Evolutionary conservation across 768 basidiomycete species (phyloP).

Genomic region (Saitozyma podzolica): DNA sequence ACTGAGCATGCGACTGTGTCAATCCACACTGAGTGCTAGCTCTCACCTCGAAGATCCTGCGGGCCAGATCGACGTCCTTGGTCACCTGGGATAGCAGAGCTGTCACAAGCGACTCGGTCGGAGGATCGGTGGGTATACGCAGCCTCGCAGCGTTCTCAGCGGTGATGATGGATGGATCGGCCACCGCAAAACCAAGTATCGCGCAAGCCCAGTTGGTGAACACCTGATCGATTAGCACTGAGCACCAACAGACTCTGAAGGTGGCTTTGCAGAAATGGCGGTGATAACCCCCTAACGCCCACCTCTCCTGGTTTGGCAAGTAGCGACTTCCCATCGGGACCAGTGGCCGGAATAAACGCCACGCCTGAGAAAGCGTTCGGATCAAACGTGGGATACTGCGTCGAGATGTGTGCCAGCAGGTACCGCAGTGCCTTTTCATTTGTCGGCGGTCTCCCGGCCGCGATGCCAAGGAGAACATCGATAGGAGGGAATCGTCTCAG

Average conservation of each 20-base stretch:
- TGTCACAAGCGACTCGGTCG: slow-evolving; percentile 62
- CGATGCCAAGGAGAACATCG: slow-evolving; percentile 66
- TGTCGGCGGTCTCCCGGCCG: slow-evolving; percentile 57
- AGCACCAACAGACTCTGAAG: neutral
- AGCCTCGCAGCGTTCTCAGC: slow-evolving; percentile 64
- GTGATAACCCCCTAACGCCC: slow-evolving; percentile 14
- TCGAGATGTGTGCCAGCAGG: slow-evolving; percentile 70
- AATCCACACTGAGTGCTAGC: neutral
- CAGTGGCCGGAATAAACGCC: slow-evolving; percentile 76
- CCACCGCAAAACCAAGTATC: slow-evolving; percentile 71
- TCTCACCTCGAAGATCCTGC: slow-evolving; percentile 68
- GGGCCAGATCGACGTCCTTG: slow-evolving; percentile 59
- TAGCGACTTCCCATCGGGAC: slow-evolving; percentile 57
- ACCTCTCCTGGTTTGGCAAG: slow-evolving; percentile 70
- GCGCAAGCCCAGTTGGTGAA: slow-evolving; percentile 70
- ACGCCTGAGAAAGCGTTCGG: slow-evolving; percentile 54
- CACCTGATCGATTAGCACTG: slow-evolving; percentile 58
- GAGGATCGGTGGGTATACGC: slow-evolving; percentile 69
- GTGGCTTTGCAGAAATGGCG: neutral
- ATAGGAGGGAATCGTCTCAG: slow-evolving; percentile 65
- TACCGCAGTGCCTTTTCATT: slow-evolving; percentile 70
- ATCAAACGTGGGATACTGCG: slow-evolving; percentile 55
- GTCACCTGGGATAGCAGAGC: slow-evolving; percentile 66
- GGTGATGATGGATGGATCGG: slow-evolving; percentile 46
- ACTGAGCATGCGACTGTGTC: neutral